A percentile compares a stretch with the other conserved stretches of the same genome.
Evolutionary conservation across 192 early-diverging fungal genomes (phyloP).

Genomic region (Mortierella hygrophila): DNA sequence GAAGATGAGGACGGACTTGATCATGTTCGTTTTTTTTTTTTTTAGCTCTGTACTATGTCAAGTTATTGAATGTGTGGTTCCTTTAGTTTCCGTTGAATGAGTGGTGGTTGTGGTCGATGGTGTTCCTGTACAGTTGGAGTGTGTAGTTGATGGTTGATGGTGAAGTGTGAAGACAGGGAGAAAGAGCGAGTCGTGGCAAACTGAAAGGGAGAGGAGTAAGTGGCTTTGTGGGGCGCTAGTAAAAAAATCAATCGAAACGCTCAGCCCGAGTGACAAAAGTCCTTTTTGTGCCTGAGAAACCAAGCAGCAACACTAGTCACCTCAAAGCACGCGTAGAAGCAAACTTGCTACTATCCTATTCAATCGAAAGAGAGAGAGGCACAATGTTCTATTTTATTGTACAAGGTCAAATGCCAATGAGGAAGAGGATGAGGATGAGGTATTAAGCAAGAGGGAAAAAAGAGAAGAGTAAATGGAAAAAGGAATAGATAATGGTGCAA

Average conservation of each 20-base stretch:
- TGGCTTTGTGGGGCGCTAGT: not conserved
- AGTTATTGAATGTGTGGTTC: not conserved
- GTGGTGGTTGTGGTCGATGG: not conserved
- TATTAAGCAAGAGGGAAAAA: not conserved
- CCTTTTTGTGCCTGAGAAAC: not conserved
- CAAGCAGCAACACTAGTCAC: not conserved
- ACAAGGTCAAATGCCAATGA: not conserved
- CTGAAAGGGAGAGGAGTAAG: not conserved
- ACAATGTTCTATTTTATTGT: not conserved
- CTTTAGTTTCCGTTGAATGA: not conserved
- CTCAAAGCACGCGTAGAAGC: not conserved
- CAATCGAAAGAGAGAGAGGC: not conserved
- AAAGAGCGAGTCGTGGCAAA: not conserved
- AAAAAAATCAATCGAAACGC: not conserved
- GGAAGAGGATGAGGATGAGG: not conserved
- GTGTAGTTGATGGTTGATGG: not conserved
- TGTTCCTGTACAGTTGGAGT: not conserved
- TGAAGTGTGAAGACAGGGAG: not conserved
- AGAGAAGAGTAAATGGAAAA: not conserved
- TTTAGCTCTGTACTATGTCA: not conserved
- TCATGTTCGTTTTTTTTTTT: slow-evolving; percentile 64
- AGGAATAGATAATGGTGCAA: not conserved
- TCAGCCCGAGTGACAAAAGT: not conserved
- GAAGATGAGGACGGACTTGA: slow-evolving; percentile 98
- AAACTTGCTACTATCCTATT: not conserved